Base-by-base conservation (phyloP, 2,329 filamentous ascomycete genomes). In the Achaetomium macrosporum region DNA sequence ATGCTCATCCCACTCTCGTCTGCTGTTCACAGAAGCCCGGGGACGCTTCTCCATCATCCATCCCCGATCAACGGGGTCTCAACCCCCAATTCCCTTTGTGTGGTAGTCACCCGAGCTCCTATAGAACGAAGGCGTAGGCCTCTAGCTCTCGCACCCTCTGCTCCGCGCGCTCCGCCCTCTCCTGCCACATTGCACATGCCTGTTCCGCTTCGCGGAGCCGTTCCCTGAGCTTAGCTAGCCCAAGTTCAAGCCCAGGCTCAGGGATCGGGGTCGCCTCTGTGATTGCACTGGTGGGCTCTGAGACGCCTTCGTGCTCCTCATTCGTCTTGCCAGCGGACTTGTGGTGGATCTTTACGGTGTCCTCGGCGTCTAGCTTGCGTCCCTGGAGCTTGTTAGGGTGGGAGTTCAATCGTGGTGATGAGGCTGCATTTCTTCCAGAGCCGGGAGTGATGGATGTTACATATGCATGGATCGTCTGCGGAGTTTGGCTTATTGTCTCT, bases 111-210 rank as follows among this genome's bases (percentile, higher is more conserved):
- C 25, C 25, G 7, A 25, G 25, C 25, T 7, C 25, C 25, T 25
- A 25, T 7, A 25, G 25, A 25, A 25, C 25, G 25, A 25, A 25
- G 25, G 25, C 25, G 25, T 25, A 25, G 25, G 25, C 25, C 42
- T 35, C 33, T 17, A 47, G 15, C 30, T 37, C n/a, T n/a, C 71
- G 69, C 16, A 83, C 63, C 45, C 76, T 71, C 55, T 68, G 71
- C 67, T 85, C 81, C 0, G 81, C 80, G 4, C 72, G 69, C 60
- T 81, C 73, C 0, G 82, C 82, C 31, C 79, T 70, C 31, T 70
- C 71, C 57, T 71, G 76, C 82, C 82, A 85, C 56, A 68, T 71
- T 30, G 67, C 61, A 33, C 69, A 63, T 43, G 79, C 75, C 33
- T 67, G 64, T 47, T 70, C 71, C 3, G 71, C 65, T 17, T 68